Conservation (phyloP, 805 yeast genomes). For the Cyberlindnera mycetangii region DNA sequence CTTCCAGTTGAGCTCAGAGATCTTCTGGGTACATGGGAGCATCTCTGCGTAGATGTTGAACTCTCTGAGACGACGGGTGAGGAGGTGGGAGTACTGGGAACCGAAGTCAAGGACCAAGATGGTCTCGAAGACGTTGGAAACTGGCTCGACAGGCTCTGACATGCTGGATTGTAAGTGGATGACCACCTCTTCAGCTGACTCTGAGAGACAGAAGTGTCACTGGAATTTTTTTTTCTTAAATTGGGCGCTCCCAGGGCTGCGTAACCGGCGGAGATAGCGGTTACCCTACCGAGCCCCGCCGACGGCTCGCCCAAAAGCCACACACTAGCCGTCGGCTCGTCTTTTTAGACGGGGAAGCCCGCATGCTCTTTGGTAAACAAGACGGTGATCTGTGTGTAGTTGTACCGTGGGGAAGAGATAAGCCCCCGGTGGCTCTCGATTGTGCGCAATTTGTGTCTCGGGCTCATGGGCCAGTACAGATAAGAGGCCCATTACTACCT, state of each 20-base stretch:
- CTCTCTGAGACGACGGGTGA: conserved; percentile 96
- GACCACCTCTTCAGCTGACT: not conserved
- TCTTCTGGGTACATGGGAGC: conserved; percentile 99
- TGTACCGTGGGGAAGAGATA: not conserved
- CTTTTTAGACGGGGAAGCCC: conserved; percentile 2
- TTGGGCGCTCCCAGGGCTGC: conserved; percentile 1
- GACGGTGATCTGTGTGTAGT: not conserved
- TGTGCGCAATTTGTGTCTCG: not conserved
- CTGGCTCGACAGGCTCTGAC: conserved; percentile 43
- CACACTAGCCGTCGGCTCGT: not conserved
- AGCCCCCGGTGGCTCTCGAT: not conserved
- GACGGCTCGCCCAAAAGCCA: not conserved
- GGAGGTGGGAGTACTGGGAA: conserved; percentile 95
- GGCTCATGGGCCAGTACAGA: not conserved
- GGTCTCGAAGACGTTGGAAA: conserved; percentile 90
- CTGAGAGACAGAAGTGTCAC: conserved; percentile 2
- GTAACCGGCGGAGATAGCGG: not conserved
- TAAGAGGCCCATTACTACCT: not conserved
- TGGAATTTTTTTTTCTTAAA: conserved; percentile 1
- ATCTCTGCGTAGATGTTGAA: conserved; percentile 98
- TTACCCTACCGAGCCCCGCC: conserved; percentile 4
- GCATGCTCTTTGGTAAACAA: not conserved
- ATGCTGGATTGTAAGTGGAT: conserved; percentile 8
- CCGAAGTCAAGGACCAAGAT: conserved; percentile 97
- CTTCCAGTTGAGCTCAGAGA: conserved; percentile 85